Evolutionary conservation across 1,139 yeast genomes (phyloP), one percentile per base, ranked within the genome.

Genomic region (Arxiozyma bovina): DNA sequence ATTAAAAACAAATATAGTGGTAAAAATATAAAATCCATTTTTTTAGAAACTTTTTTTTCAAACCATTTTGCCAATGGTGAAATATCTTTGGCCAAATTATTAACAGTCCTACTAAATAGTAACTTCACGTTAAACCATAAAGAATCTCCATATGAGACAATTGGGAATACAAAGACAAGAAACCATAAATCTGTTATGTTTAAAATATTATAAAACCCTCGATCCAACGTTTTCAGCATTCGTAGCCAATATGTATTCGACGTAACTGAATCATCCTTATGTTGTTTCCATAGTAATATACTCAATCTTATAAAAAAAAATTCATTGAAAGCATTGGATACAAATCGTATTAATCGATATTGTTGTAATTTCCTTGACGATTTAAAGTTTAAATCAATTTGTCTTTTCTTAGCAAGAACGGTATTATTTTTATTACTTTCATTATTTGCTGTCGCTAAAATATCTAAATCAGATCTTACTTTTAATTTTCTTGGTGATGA

Each of bases 181-280:
- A 48, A 48, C 25, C 44, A 22, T 38, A 42, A 23, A 27, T 48
- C 50, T n/a, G 50, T 42, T 2, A 42, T 22, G 30, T 48, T 42
- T 11, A 48, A 48, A 42, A 48, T 6, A 41, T 27, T 20, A 42
- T 42, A 48, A 12, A 48, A n/a, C 15, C 40, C 27, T 27, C 12
- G 30, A 27, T 48, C 50, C 17, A 42, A 12, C 20, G 20, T 5
- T 27, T 34, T 27, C 12, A 48, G 30, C 8, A 42, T 27, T 6
- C 17, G 15, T 30, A 27, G 21, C 18, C n/a, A 27, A 18, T 20
- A 18, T 27, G 3, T 30, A 17, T 45, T 45, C 9, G 30, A 38
- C 7, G 21, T 30, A 6, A 27, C 18, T 3, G 22, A 12, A 9
- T 45, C 48, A 7, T 45, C 48, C 20, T n/a, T 45, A 20, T 20